Evolutionary conservation across 2,329 filamentous ascomycete genomes (phyloP).

Genomic region (Cladophialophora yegresii): DNA sequence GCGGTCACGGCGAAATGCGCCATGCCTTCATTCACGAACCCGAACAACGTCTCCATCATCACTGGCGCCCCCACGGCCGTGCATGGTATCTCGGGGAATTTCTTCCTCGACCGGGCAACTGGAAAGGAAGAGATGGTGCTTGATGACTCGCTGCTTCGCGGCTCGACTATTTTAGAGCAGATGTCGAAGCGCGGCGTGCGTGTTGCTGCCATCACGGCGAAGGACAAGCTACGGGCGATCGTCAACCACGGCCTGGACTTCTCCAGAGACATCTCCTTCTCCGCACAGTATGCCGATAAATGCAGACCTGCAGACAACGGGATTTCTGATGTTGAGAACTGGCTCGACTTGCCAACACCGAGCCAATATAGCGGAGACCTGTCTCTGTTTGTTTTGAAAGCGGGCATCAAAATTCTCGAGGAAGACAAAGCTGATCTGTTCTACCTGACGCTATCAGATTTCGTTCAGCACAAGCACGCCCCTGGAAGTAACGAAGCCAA

Average conservation of each 20-base stretch:
- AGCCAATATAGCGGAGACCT: conserved; percentile 50
- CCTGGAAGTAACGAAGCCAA: conserved; percentile 45
- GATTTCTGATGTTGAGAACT: conserved; percentile 42
- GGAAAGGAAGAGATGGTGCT: conserved; percentile 47
- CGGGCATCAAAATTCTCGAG: conserved; percentile 47
- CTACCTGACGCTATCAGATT: conserved; percentile 51
- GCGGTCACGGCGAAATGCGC: conserved; percentile 44
- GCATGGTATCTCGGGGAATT: conserved; percentile 51
- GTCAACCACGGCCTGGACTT: conserved; percentile 43
- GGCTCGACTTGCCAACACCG: conserved; percentile 44
- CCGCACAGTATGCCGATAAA: conserved; percentile 41
- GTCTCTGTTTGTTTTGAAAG: conserved; percentile 49
- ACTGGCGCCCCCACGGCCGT: conserved; percentile 45
- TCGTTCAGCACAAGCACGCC: conserved; percentile 49
- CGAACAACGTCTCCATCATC: conserved; percentile 52
- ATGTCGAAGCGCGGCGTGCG: conserved; percentile 46
- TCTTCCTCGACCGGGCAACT: conserved; percentile 47
- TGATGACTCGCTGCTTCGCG: conserved; percentile 47
- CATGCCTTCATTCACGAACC: conserved; percentile 52
- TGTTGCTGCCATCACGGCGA: conserved; percentile 50
- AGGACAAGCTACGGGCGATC: conserved; percentile 50
- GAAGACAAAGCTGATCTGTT: conserved; percentile 46
- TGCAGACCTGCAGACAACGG: conserved; percentile 43
- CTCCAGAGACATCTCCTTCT: conserved; percentile 45
- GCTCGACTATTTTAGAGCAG: conserved; percentile 48